phyloP scores from a whole-genome alignment of 371 early-diverging fungal species.

The Nematocida sp. region DNA sequence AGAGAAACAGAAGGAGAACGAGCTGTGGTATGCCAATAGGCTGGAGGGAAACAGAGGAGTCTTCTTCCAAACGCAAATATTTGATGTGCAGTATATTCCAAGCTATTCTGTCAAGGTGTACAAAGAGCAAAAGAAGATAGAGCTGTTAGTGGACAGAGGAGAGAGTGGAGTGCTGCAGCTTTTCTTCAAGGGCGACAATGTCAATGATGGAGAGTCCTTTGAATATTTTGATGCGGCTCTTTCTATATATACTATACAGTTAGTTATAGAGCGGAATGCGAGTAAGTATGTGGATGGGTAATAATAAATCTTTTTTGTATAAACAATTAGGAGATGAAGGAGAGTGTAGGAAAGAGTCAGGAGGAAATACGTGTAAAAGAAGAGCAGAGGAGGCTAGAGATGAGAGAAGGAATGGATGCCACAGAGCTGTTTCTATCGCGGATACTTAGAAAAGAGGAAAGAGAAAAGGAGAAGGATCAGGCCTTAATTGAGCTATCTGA shows the following conservation, averaged over 20 bases:
- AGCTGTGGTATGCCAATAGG: neutral
- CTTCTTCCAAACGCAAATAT: constrained; percentile 14
- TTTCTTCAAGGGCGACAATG: neutral
- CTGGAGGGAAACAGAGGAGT: constrained; percentile 1
- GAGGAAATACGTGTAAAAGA: neutral
- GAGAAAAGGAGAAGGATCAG: constrained; percentile 31
- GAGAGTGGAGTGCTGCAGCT: neutral
- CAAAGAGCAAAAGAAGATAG: neutral
- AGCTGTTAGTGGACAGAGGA: neutral
- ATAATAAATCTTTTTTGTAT: neutral
- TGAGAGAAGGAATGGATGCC: neutral
- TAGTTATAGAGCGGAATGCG: neutral
- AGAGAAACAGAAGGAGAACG: too few species aligned
- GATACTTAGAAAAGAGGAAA: constrained; percentile 10
- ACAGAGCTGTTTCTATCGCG: constrained; percentile 4
- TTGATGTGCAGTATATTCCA: constrained; percentile 8
- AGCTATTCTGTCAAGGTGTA: neutral
- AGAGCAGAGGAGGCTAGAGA: too few species aligned
- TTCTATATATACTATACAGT: constrained; percentile 34
- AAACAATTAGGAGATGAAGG: neutral
- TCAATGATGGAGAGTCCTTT: neutral
- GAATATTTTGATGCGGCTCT: constrained; percentile 36
- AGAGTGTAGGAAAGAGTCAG: neutral
- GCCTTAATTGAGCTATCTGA: neutral
- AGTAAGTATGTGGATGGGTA: neutral